Evolutionary conservation across 1,284 basidiomycete genomes (phyloP).

Genomic region (Sporisorium sorghi): DNA sequence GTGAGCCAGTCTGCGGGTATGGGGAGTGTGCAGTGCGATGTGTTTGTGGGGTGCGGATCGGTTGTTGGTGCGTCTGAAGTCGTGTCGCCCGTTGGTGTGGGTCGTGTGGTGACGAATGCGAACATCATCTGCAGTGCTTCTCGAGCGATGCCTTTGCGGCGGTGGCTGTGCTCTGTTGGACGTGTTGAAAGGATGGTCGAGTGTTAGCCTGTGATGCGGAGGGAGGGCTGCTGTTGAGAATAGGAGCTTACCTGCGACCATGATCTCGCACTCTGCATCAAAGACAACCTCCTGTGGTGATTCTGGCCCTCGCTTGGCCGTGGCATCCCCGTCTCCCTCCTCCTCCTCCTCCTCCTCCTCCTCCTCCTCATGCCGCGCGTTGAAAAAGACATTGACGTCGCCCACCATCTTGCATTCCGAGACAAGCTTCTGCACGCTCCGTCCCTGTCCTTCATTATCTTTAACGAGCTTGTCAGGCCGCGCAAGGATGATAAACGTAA

Average conservation of each 20-base stretch:
- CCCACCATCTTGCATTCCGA: constrained; percentile 78
- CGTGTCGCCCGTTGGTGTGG: constrained; percentile 12
- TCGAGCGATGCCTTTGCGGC: constrained; percentile 75
- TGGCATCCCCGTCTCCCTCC: constrained; percentile 63
- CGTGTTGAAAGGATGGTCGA: neutral
- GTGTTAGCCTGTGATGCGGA: neutral
- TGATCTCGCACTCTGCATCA: constrained; percentile 79
- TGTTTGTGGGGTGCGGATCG: neutral
- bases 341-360: constrained; percentile 65
- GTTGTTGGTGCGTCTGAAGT: neutral
- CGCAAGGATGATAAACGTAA: constrained; percentile 88
- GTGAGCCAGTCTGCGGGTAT: constrained; percentile 41
- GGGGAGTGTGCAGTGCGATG: constrained; percentile 35
- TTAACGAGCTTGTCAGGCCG: neutral
- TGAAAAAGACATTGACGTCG: constrained; percentile 89
- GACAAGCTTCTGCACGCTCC: constrained; percentile 10
- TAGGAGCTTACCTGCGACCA: constrained; percentile 78
- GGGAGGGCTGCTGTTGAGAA: constrained; percentile 37
- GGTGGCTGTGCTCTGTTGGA: constrained; percentile 73
- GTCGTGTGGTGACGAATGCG: constrained; percentile 69
- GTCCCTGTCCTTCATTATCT: too few relatives aligned
- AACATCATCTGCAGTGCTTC: constrained; percentile 68
- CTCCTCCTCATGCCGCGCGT: constrained; percentile 40
- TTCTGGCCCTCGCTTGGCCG: neutral
- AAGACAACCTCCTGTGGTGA: constrained; percentile 55